Evolutionary conservation across 805 yeast species (phyloP), one percentile per base, ranked within the genome.

Genomic region (Isabelozyma heimii): DNA sequence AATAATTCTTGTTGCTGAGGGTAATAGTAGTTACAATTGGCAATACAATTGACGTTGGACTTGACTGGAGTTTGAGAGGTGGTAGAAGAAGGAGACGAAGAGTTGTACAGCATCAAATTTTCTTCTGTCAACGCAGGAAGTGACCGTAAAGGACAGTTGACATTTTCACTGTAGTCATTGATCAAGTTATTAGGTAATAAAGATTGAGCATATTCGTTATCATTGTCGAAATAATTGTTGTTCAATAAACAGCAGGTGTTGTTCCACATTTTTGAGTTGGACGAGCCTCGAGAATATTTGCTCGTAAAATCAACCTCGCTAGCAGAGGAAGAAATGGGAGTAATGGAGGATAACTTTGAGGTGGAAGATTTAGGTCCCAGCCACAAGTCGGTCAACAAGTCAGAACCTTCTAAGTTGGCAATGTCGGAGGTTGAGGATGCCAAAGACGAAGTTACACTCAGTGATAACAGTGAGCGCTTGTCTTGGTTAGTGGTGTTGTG

Each of bases 121-220:
- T 70, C 75, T 50, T 72, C 77, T 7, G 77, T 70, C 46, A 73
- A 56, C 5, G 61, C 62, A 14, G 60, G 59, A 15, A 42, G 37
- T 17, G 27, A 40, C 15, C 20, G 4, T 37, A 61, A 55, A 30
- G 48, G 53, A 13, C 35, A 30, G n/a, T 30, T 30, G n/a, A 30
- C 35, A 13, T 30, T 30, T 8, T 30, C 35, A 30, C n/a, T 30
- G n/a, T 30, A 30, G 28, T 49, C 55, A 38, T 43, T 37, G 40
- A 52, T 46, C 27, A 61, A 54, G 17, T 55, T 53, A 47, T 60
- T 56, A 26, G 68, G 66, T 40, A 65, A 55, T 10, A 59, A 54
- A 26, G 58, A 51, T 47, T 54, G 60, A 10, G 59, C 59, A 43
- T 59, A 58, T 35, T 57, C 61, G 54, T 20, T 47, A 50, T 52